Conservation (phyloP, 2,329 filamentous ascomycete species). For the Hypoxylon sp. region DNA sequence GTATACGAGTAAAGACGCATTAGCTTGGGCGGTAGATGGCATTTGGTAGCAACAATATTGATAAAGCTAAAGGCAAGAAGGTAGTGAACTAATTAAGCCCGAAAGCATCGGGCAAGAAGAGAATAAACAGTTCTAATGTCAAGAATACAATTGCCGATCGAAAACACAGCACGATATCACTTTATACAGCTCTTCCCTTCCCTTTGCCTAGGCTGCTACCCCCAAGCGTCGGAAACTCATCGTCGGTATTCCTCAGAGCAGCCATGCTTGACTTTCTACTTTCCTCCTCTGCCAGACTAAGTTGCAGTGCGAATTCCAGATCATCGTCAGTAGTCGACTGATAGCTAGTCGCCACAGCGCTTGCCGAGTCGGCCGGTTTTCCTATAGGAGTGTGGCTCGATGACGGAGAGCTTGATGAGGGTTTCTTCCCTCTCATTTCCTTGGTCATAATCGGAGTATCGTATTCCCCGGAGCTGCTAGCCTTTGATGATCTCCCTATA, state of each 20-base stretch:
- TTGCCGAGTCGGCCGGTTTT: slow-evolving; percentile 46
- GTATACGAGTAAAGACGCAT: neutral
- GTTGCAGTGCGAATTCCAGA: slow-evolving; percentile 70
- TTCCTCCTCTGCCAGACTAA: slow-evolving; percentile 72
- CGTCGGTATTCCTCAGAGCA: slow-evolving; percentile 36
- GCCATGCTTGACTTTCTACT: slow-evolving; percentile 51
- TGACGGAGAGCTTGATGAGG: slow-evolving; percentile 56
- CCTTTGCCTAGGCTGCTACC: slow-evolving; percentile 47
- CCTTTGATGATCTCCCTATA: slow-evolving; percentile 61
- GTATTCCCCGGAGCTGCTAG: slow-evolving; percentile 64
- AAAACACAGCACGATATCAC: slow-evolving; percentile 1
- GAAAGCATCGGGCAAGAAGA: slow-evolving; percentile 21
- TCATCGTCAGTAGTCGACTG: slow-evolving; percentile 64
- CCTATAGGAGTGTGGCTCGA: slow-evolving; percentile 57
- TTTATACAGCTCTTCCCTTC: slow-evolving; percentile 45
- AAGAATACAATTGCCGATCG: slow-evolving; percentile 24
- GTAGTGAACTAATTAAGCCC: slow-evolving; percentile 26
- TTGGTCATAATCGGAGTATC: slow-evolving; percentile 68
- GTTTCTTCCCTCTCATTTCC: slow-evolving; percentile 60
- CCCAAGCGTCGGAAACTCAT: slow-evolving; percentile 53
- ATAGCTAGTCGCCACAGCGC: slow-evolving; percentile 42
- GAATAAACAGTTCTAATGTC: slow-evolving; percentile 10
- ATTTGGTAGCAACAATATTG: neutral
- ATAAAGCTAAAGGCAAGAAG: slow-evolving; percentile 24
- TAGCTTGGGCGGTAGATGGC: neutral